Conservation (phyloP, 148 eudicot genomes). For the Dianthus caryophyllus region DNA sequence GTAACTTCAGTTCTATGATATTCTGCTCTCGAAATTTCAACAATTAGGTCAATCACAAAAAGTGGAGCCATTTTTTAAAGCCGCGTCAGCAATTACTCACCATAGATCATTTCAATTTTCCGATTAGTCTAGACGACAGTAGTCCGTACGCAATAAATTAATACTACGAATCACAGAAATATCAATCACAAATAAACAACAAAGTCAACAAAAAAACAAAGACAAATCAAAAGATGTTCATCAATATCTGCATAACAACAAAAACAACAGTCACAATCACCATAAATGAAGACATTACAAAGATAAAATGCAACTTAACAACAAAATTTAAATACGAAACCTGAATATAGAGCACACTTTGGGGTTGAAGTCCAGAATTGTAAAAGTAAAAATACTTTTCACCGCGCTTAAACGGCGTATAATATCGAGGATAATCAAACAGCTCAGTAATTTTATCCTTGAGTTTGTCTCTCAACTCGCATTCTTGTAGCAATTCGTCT, state of each 20-base stretch:
- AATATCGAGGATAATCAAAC: slow-evolving; percentile 69
- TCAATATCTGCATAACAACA: not conserved
- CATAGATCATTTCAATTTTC: not conserved
- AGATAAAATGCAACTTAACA: too few relatives aligned
- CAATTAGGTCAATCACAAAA: too few relatives aligned
- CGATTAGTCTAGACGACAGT: not conserved
- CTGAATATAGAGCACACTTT: slow-evolving; percentile 78
- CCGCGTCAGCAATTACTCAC: too few relatives aligned
- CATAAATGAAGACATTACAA: not conserved
- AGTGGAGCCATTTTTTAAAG: too few relatives aligned
- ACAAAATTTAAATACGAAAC: slow-evolving; percentile 24
- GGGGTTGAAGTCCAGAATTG: slow-evolving; percentile 88
- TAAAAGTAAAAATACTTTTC: slow-evolving; percentile 84
- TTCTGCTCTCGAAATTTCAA: too few relatives aligned
- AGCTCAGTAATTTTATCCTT: slow-evolving; percentile 58
- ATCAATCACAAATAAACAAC: not conserved
- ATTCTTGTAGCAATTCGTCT: slow-evolving; percentile 59
- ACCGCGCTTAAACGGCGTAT: slow-evolving; percentile 62
- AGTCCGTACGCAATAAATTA: too few relatives aligned
- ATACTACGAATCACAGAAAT: too few relatives aligned
- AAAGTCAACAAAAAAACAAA: not conserved
- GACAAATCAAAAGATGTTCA: not conserved
- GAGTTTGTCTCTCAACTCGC: slow-evolving; percentile 69
- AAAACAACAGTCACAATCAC: not conserved
- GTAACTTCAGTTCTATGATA: too few relatives aligned